Evolutionary conservation across 1,139 yeast species (phyloP), one percentile per base, ranked within the genome.

Genomic region (Kurtzmaniella natalensis): DNA sequence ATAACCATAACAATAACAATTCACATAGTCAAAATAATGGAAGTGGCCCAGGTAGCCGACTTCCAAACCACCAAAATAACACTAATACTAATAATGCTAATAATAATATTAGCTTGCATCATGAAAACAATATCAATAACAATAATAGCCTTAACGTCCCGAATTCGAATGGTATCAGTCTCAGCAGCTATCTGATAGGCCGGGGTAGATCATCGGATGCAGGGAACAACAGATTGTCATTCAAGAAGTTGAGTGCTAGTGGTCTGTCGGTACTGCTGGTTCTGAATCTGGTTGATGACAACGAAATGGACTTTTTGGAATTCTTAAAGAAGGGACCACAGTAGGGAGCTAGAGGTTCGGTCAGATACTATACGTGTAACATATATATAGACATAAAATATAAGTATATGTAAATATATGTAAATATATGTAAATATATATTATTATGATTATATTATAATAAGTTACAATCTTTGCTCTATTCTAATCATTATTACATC

Each of bases 301-400:
- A 51, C 14, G 76, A 66, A 34, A 59, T 72, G 59, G 78, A 72
- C 45, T 61, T 74, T 38, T 33, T 72, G 42, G 78, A 71, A 39
- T 71, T 73, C 40, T 58, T 74, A 34, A 62, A 60, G 20, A 56
- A 53, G 25, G 76, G 75, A 3, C 76, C 76, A 16, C 16, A 14
- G 19, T 16, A 16, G 11, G n/a, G 16, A 11, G 11, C 9, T 6
- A 23, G 26, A 23, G 21, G 8, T n/a, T n/a, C n/a, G n/a, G n/a
- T n/a, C n/a, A n/a, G n/a, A n/a, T n/a, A n/a, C n/a, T n/a, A n/a
- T n/a, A n/a, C n/a, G n/a, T n/a, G n/a, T n/a, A n/a, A n/a, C n/a
- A n/a, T n/a, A n/a, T n/a, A n/a, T n/a, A n/a, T n/a, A n/a, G n/a
- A n/a, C n/a, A n/a, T n/a, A n/a, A n/a, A n/a, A n/a, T n/a, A n/a